A percentile compares a stretch with the other conserved stretches of the same genome.
phyloP scores from a whole-genome alignment of 2,329 filamentous ascomycete species.

The Trichophyton benhamiae region DNA sequence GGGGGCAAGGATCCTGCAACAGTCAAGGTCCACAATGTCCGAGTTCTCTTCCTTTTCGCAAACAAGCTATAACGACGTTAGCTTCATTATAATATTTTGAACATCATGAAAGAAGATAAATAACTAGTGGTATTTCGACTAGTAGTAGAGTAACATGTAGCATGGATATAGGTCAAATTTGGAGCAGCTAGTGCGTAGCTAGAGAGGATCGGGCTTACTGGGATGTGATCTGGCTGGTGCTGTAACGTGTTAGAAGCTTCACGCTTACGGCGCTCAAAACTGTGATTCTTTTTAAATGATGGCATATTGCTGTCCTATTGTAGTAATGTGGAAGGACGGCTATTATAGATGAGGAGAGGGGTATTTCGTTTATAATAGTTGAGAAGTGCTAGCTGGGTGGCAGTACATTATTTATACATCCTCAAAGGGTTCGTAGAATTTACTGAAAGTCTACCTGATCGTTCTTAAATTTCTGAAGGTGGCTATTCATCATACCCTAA shows the following conservation, averaged over 20 bases:
- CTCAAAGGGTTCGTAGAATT: too few relatives aligned
- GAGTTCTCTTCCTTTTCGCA: conserved; percentile 90
- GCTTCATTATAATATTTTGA: background rate
- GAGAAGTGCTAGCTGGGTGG: too few relatives aligned
- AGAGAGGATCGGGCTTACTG: background rate
- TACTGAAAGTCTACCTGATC: too few relatives aligned
- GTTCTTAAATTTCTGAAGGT: too few relatives aligned
- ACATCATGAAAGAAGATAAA: background rate
- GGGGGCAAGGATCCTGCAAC: conserved; percentile 99
- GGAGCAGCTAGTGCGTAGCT: background rate
- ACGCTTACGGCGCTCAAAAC: background rate
- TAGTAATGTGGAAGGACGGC: background rate
- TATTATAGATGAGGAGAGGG: background rate
- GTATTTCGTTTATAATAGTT: too few relatives aligned
- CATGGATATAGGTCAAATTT: background rate
- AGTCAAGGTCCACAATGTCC: conserved; percentile 98
- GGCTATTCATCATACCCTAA: too few relatives aligned
- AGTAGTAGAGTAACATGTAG: too few relatives aligned
- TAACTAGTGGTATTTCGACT: too few relatives aligned
- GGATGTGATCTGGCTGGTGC: background rate
- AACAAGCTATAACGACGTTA: conserved; percentile 57
- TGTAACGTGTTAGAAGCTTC: background rate
- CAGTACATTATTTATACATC: too few relatives aligned
- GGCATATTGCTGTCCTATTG: background rate
- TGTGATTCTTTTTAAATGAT: background rate